Conservation (phyloP, 352 stramenopile species). For the Blastocystis sp. region DNA sequence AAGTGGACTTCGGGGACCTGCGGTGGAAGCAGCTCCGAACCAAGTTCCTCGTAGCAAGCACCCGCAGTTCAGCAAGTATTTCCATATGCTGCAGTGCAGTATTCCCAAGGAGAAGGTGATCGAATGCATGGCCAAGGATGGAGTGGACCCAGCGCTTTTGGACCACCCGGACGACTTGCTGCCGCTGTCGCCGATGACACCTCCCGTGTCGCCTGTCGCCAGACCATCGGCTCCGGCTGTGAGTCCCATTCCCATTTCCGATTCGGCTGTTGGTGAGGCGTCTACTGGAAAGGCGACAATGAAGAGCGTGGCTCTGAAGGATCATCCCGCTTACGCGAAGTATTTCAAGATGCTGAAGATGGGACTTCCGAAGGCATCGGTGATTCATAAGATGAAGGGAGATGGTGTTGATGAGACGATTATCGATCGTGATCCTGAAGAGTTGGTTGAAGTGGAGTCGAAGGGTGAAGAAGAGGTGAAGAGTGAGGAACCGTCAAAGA, state of each 20-base stretch:
- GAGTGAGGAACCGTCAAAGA: background rate
- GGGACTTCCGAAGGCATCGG: background rate
- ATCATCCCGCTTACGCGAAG: conserved; percentile 21
- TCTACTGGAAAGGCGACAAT: no score
- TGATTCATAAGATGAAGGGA: background rate
- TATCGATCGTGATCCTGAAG: background rate
- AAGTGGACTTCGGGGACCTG: background rate
- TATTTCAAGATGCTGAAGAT: conserved; percentile 52
- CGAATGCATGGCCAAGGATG: conserved; percentile 9
- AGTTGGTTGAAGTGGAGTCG: background rate
- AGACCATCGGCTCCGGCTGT: no score
- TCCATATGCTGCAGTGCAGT: conserved; percentile 40
- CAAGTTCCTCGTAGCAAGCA: background rate
- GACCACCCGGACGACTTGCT: background rate
- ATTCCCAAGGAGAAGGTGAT: background rate
- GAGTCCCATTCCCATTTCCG: no score
- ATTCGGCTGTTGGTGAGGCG: no score
- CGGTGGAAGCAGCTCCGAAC: background rate
- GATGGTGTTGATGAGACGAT: background rate
- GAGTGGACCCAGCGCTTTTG: conserved; percentile 14
- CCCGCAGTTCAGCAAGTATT: conserved; percentile 26
- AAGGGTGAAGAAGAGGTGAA: background rate
- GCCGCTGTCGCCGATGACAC: no score
- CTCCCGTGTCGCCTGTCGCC: no score
- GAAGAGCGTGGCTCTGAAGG: no score